A percentile compares a stretch with the other conserved stretches of the same genome.
Evolutionary conservation across 805 yeast genomes (phyloP).

Genomic region (Teunomyces atbi): DNA sequence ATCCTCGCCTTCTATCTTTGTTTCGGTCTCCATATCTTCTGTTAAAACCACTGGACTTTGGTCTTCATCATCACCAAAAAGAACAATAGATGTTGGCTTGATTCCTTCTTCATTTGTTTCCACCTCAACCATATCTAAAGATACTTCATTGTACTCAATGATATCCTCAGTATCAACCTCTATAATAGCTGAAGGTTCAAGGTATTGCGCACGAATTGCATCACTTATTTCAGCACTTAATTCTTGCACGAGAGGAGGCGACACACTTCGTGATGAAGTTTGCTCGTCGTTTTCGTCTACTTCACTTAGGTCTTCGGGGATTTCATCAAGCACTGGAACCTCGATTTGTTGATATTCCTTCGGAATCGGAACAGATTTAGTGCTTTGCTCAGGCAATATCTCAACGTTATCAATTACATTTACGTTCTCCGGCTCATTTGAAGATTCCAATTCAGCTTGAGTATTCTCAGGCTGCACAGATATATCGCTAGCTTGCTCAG

Average conservation of each 20-base stretch:
- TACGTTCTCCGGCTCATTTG: background rate
- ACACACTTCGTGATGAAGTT: background rate
- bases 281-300: background rate
- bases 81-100: background rate
- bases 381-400: too few relatives aligned
- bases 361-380: background rate
- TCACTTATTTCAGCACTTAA: background rate
- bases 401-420: background rate
- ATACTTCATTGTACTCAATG: background rate
- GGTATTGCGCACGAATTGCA: background rate
- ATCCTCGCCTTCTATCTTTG: background rate
- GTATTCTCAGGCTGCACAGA: background rate
- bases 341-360: background rate
- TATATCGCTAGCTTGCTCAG: background rate
- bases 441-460: too few relatives aligned
- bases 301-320: background rate
- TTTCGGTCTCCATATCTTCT: background rate
- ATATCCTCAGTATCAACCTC: background rate
- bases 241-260: constrained; percentile 1
- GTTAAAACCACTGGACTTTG: background rate
- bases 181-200: background rate
- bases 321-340: constrained; percentile 1
- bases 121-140: background rate
- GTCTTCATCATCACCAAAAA: background rate
- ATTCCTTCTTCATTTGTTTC: background rate